Evolutionary conservation across 2,329 filamentous ascomycete genomes (phyloP).

Genomic region (Cercospora sesami): DNA sequence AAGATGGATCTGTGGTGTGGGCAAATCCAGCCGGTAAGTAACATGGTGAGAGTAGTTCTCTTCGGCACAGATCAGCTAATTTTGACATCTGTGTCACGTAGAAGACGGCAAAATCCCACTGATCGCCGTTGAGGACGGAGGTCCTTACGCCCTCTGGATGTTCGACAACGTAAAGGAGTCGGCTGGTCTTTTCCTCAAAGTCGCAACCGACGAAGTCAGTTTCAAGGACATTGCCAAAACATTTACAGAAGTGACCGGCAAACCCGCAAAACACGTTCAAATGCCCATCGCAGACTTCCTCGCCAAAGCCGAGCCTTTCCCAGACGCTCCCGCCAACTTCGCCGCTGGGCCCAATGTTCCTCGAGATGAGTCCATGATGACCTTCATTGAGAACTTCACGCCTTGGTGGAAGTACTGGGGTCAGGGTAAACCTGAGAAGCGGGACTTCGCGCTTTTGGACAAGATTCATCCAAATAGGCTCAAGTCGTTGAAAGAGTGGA

Average conservation of each 20-base stretch:
- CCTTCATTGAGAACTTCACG: constrained; percentile 51
- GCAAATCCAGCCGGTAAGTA: not conserved
- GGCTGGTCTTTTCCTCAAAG: constrained; percentile 35
- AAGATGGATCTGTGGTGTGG: not conserved
- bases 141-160: constrained; percentile 34
- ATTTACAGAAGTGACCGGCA: constrained; percentile 39
- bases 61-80: too few species aligned
- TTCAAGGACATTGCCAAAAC: constrained; percentile 36
- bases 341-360: constrained; percentile 35
- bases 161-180: constrained; percentile 32
- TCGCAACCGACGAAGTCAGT: constrained; percentile 34
- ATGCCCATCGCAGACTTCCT: constrained; percentile 34
- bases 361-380: constrained; percentile 43
- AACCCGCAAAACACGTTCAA: constrained; percentile 34
- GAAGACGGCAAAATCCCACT: not conserved
- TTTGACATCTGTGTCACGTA: not conserved
- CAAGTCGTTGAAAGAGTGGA: constrained; percentile 53
- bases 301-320: constrained; percentile 43
- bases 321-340: constrained; percentile 46
- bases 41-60: too few species aligned
- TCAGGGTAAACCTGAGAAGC: constrained; percentile 46
- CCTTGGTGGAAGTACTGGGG: constrained; percentile 54
- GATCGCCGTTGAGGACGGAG: not conserved
- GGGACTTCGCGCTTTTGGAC: constrained; percentile 54
- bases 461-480: constrained; percentile 55